Percentiles rank a stretch among this genome's conserved stretches.
Evolutionary conservation across 2,329 filamentous ascomycete genomes (phyloP).

Genomic region (Fusarium guadeloupense): DNA sequence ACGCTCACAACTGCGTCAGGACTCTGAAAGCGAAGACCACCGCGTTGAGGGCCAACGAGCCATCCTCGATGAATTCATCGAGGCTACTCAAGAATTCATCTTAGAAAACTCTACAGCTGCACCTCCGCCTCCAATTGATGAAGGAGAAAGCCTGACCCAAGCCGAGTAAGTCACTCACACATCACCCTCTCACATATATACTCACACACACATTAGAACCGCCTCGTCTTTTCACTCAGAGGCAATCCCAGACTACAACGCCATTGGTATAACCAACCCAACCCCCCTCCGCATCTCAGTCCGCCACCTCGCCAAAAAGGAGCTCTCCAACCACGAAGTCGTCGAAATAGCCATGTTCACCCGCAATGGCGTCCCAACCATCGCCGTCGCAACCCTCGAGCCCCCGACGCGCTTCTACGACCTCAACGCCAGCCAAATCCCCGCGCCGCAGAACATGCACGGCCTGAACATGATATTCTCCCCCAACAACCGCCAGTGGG

Average conservation of each 20-base stretch:
- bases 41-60: conserved; percentile 32
- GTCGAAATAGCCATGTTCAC: conserved; percentile 35
- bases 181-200: not conserved
- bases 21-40: conserved; percentile 33
- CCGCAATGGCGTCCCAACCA: conserved; percentile 27
- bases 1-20: conserved; percentile 26
- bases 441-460: conserved; percentile 34
- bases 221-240: conserved; percentile 41
- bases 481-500: conserved; percentile 36
- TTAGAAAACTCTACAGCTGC: conserved; percentile 28
- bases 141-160: not conserved
- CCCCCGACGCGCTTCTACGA: conserved; percentile 42
- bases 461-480: conserved; percentile 40
- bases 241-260: conserved; percentile 39
- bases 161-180: conserved; percentile 16
- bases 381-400: conserved; percentile 40
- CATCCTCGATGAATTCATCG: conserved; percentile 33
- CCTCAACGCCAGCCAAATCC: conserved; percentile 32
- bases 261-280: conserved; percentile 40
- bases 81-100: conserved; percentile 40
- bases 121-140: conserved; percentile 11
- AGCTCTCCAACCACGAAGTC: conserved; percentile 40
- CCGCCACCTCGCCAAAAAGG: conserved; percentile 41
- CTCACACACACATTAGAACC: conserved; percentile 10
- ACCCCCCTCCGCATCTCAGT: conserved; percentile 39